Percentiles rank a stretch among this genome's conserved stretches.
phyloP scores from a whole-genome alignment of 768 basidiomycete genomes.

The Suillus cothurnatus region DNA sequence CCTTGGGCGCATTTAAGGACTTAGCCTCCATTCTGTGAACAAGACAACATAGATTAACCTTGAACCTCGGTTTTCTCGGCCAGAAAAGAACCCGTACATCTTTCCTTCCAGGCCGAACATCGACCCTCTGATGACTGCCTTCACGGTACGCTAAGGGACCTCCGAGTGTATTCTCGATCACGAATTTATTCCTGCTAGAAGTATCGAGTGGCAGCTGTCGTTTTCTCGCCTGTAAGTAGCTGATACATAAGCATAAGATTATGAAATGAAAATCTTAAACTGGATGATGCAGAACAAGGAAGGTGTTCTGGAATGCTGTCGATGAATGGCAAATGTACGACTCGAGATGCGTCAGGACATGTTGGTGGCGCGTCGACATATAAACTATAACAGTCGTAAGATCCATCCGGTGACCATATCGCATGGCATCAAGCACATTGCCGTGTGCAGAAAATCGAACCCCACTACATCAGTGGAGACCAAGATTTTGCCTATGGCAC shows the following conservation, averaged over 20 bases:
- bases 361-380: constrained; percentile 18
- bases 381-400: background rate
- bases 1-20: constrained; percentile 44
- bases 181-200: constrained; percentile 30
- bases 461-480: background rate
- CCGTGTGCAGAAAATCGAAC: background rate
- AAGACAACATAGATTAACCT: background rate
- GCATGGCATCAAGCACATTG: background rate
- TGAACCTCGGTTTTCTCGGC: background rate
- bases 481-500: background rate
- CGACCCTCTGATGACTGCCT: constrained; percentile 40
- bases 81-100: constrained; percentile 45
- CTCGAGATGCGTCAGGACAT: background rate
- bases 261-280: background rate
- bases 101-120: constrained; percentile 67
- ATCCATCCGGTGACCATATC: background rate
- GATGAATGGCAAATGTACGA: background rate
- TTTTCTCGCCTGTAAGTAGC: constrained; percentile 28
- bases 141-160: constrained; percentile 11
- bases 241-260: constrained; percentile 22
- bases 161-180: constrained; percentile 24
- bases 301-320: background rate
- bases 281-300: background rate
- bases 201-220: constrained; percentile 29
- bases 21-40: constrained; percentile 53